Percentiles rank a stretch among this genome's conserved stretches.
Evolutionary conservation across 2,329 filamentous ascomycete genomes (phyloP).

Genomic region (Penicillium sclerotigenum): DNA sequence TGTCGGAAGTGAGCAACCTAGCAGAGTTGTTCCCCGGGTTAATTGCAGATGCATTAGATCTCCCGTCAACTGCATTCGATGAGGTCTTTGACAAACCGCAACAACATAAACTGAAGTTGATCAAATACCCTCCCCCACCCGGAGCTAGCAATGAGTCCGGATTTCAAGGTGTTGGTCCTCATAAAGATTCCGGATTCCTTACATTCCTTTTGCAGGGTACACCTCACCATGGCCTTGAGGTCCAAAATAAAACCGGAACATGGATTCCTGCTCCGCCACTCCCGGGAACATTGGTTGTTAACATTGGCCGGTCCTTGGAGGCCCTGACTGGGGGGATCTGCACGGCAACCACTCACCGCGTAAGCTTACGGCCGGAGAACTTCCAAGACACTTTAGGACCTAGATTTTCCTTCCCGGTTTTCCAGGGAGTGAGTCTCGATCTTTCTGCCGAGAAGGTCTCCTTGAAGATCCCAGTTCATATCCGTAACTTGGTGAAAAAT

Average conservation of each 20-base stretch:
- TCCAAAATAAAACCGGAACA: conserved; percentile 46
- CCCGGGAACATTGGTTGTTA: conserved; percentile 48
- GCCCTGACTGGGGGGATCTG: conserved; percentile 37
- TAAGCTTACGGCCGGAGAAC: conserved; percentile 28
- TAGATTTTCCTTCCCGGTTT: conserved; percentile 37
- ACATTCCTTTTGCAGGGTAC: conserved; percentile 49
- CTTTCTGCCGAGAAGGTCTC: conserved; percentile 29
- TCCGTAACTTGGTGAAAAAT: conserved; percentile 30
- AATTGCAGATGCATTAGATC: conserved; percentile 35
- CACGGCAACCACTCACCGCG: conserved; percentile 38
- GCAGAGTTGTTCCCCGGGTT: conserved; percentile 29
- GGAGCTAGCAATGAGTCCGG: conserved; percentile 24
- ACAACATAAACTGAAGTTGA: conserved; percentile 38
- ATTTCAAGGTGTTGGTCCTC: conserved; percentile 43
- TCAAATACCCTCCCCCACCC: conserved; percentile 46
- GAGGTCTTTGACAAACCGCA: conserved; percentile 34
- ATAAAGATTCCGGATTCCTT: conserved; percentile 51
- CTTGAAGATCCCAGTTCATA: conserved; percentile 31
- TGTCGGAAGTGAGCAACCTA: conserved; percentile 26
- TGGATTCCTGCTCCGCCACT: conserved; percentile 49
- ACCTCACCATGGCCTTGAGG: conserved; percentile 46
- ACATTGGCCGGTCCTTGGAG: conserved; percentile 44
- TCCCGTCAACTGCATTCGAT: conserved; percentile 29
- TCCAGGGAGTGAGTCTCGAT: conserved; percentile 37
- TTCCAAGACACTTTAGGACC: conserved; percentile 32